These are phyloP conservation scores for Mycena haematopus DNA, from an alignment of 768 basidiomycete genomes.

Conservation along the genomic window DNA sequence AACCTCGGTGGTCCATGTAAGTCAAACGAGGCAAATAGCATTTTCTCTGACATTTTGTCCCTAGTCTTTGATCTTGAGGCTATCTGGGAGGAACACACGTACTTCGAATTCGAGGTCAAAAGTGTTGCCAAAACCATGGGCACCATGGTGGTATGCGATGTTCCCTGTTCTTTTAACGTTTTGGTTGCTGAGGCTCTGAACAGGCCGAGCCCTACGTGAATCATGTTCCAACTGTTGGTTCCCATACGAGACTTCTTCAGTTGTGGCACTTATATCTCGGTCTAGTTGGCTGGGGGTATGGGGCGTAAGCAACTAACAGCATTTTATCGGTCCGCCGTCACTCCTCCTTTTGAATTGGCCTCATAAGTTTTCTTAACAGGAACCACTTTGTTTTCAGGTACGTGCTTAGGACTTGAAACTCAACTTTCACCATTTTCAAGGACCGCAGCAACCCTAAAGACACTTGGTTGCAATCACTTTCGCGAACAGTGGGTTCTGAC, in stretches of 20 bases:
- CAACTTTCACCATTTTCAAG: background rate
- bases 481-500: conserved; percentile 58
- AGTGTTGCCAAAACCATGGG: conserved; percentile 62
- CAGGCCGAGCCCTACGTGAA: conserved; percentile 67
- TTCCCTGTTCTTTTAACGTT: background rate
- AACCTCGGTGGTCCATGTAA: conserved; percentile 51
- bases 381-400: conserved; percentile 62
- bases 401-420: conserved; percentile 21
- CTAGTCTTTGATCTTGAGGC: conserved; percentile 58
- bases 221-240: conserved; percentile 58
- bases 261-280: background rate
- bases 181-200: background rate
- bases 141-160: conserved; percentile 56
- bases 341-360: background rate
- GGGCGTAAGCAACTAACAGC: conserved; percentile 54
- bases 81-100: conserved; percentile 67
- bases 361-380: background rate
- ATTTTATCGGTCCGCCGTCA: conserved; percentile 49
- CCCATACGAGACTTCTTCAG: background rate
- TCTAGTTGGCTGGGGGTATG: conserved; percentile 61
- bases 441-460: conserved; percentile 54
- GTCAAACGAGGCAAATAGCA: background rate
- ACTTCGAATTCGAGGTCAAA: conserved; percentile 57
- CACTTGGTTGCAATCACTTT: conserved; percentile 49
- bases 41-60: background rate